Conservation (phyloP, 768 basidiomycete genomes). For the Boletus vinaceobasis region DNA sequence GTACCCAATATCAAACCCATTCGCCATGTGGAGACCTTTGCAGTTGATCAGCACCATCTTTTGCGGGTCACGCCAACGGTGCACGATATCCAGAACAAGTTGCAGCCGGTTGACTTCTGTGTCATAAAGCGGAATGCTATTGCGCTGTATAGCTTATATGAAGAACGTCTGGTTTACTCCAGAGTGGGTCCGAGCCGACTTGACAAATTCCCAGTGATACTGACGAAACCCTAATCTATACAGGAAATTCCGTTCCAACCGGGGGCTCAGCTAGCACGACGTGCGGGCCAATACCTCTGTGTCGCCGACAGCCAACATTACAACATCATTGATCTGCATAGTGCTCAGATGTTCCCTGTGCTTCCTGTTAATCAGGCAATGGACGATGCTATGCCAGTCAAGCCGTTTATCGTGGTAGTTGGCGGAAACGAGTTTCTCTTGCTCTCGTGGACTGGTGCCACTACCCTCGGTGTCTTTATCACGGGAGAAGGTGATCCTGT, state of each 20-base stretch:
- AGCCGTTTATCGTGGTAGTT: slow-evolving; percentile 74
- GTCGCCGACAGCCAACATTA: slow-evolving; percentile 73
- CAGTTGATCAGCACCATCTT: slow-evolving; percentile 77
- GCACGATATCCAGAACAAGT: slow-evolving; percentile 35
- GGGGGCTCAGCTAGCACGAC: slow-evolving; percentile 56
- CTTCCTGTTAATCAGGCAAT: slow-evolving; percentile 75
- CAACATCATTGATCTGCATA: slow-evolving; percentile 76
- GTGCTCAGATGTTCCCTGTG: slow-evolving; percentile 63
- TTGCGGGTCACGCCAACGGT: slow-evolving; percentile 43
- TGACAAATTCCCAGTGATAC: background rate
- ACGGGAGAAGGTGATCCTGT: slow-evolving; percentile 84
- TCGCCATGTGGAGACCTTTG: slow-evolving; percentile 73
- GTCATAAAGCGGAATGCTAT: slow-evolving; percentile 67
- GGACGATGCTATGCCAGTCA: slow-evolving; percentile 40
- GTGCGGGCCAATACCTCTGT: slow-evolving; percentile 63
- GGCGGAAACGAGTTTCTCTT: slow-evolving; percentile 80
- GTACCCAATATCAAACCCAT: slow-evolving; percentile 70
- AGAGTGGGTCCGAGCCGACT: slow-evolving; percentile 43
- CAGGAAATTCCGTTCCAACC: slow-evolving; percentile 72
- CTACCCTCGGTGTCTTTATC: slow-evolving; percentile 84
- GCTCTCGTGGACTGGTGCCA: slow-evolving; percentile 77
- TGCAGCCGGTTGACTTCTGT: slow-evolving; percentile 65
- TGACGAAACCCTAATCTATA: background rate
- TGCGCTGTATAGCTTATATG: slow-evolving; percentile 56
- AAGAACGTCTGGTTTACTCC: slow-evolving; percentile 58